phyloP scores from a whole-genome alignment of 139 green algal genomes.

The Chlorella sp. region DNA sequence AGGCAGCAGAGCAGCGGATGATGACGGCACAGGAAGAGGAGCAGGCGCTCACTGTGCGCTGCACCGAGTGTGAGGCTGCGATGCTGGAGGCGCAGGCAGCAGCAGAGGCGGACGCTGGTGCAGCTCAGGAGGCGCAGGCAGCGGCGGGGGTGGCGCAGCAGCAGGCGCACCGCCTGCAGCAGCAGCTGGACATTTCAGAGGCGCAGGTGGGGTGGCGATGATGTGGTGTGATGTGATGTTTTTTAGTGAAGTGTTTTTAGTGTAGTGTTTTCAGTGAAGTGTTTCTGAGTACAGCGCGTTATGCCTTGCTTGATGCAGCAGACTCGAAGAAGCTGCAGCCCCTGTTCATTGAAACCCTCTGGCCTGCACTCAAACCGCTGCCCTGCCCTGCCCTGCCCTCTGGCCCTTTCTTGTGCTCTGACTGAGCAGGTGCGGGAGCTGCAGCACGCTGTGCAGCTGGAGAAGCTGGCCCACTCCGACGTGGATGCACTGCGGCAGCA shows the following conservation, averaged over 20 bases:
- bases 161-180: background rate
- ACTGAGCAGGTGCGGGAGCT: conserved; percentile 8
- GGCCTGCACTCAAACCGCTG: no score
- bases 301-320: background rate
- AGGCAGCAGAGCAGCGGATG: background rate
- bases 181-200: conserved; percentile 25
- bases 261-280: no score
- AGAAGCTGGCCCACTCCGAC: background rate
- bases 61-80: background rate
- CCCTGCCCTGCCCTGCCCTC: background rate
- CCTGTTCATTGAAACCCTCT: background rate
- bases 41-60: background rate
- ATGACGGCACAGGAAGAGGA: background rate
- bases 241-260: no score
- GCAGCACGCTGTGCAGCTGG: conserved; percentile 16
- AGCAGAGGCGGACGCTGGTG: background rate
- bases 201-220: background rate
- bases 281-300: no score
- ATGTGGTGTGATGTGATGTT: no score
- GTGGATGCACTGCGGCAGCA: background rate
- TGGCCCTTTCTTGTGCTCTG: background rate
- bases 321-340: no score
- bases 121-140: background rate
- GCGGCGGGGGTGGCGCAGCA: background rate
- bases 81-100: background rate